These are phyloP conservation scores for Abrus pulchellus DNA, from an alignment of 306 rosid species.

Conservation along the genomic window DNA sequence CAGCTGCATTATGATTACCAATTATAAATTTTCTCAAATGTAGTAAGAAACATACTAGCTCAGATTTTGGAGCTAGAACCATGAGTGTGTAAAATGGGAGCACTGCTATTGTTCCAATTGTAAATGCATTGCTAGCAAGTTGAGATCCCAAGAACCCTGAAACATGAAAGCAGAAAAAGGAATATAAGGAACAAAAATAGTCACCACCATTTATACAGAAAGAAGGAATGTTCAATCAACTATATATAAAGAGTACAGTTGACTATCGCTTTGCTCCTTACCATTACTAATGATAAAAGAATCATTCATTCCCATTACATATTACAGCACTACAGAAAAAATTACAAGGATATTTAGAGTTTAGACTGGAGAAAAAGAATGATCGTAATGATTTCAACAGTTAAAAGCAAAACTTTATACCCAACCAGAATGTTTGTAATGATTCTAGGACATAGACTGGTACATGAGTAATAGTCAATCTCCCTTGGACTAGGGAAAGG, in stretches of 20 bases:
- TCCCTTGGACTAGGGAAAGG: background rate
- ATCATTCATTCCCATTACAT: conserved; percentile 4
- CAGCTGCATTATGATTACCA: background rate
- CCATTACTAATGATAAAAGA: conserved; percentile 18
- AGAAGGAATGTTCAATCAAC: background rate
- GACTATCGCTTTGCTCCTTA: background rate
- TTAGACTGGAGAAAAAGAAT: too few species aligned
- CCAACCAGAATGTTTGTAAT: background rate
- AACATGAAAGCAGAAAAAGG: conserved; percentile 44
- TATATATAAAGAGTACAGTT: background rate
- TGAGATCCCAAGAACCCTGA: conserved; percentile 76
- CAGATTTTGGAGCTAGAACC: conserved; percentile 91
- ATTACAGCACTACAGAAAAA: conserved; percentile 5
- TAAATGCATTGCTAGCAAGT: conserved; percentile 78
- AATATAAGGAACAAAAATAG: conserved; percentile 18
- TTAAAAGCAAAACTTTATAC: background rate
- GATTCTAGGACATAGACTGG: background rate
- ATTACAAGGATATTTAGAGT: background rate
- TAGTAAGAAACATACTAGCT: conserved; percentile 64
- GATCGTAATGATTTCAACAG: background rate
- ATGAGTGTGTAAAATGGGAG: conserved; percentile 94
- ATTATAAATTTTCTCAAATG: conserved; percentile 32
- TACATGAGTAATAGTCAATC: background rate
- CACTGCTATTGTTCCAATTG: conserved; percentile 87
- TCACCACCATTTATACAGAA: conserved; percentile 2